Percentiles rank a stretch among this genome's conserved stretches.
These are phyloP conservation scores for Plasmodium ovale DNA, from an alignment of 169 alveolate species.

Conservation along the genomic window DNA sequence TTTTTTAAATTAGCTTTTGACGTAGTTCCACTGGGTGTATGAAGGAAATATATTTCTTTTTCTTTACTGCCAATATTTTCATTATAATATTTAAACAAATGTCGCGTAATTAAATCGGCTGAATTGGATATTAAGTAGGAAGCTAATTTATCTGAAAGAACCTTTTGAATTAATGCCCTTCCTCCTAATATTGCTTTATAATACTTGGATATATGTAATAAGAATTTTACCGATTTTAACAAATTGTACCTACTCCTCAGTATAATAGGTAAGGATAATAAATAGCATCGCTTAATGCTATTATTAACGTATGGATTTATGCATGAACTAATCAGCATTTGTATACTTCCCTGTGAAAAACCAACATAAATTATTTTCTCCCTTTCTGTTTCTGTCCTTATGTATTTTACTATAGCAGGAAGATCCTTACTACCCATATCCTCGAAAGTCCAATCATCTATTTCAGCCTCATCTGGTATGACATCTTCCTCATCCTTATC, in stretches of 20 bases:
- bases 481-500: neutral
- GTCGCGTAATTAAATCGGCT: constrained; percentile 15
- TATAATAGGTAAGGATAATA: constrained; percentile 42
- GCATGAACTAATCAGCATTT: constrained; percentile 15
- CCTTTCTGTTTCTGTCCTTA: constrained; percentile 21
- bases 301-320: constrained; percentile 20
- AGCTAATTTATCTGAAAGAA: constrained; percentile 5
- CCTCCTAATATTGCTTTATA: neutral
- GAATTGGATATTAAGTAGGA: neutral
- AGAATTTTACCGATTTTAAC: neutral
- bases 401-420: constrained; percentile 51
- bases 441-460: constrained; percentile 32
- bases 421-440: constrained; percentile 59
- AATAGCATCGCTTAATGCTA: constrained; percentile 29
- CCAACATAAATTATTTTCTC: constrained; percentile 58
- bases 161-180: neutral
- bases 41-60: neutral
- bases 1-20: constrained; percentile 30
- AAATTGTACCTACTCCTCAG: neutral
- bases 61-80: neutral
- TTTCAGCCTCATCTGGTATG: neutral
- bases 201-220: neutral
- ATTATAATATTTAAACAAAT: constrained; percentile 7
- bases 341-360: constrained; percentile 61
- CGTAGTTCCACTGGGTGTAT: constrained; percentile 43